Conservation (phyloP, 2,329 filamentous ascomycete species). For the Monilinia fructicola region DNA sequence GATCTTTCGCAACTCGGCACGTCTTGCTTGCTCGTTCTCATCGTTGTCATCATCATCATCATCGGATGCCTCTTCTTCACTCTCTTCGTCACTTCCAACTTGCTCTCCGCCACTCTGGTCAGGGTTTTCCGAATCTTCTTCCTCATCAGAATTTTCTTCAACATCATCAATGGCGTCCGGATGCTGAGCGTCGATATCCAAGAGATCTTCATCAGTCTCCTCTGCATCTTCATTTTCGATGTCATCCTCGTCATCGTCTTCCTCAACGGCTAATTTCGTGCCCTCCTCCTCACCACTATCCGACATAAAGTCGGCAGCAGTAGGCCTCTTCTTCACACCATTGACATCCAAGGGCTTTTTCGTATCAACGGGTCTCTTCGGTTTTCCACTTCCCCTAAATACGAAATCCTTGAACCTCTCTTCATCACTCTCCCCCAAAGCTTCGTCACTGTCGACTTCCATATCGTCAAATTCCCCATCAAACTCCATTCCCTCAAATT, state of each 20-base stretch:
- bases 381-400: slow-evolving; percentile 59
- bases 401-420: slow-evolving; percentile 76
- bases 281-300: slow-evolving; percentile 42
- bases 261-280: slow-evolving; percentile 37
- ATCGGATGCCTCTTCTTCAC: slow-evolving; percentile 36
- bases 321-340: slow-evolving; percentile 45
- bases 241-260: slow-evolving; percentile 33
- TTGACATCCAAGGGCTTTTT: slow-evolving; percentile 31
- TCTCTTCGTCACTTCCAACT: slow-evolving; percentile 41
- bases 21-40: slow-evolving; percentile 43
- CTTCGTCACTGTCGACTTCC: slow-evolving; percentile 65
- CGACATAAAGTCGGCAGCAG: slow-evolving; percentile 58
- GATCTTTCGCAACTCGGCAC: slow-evolving; percentile 63
- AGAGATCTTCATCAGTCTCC: slow-evolving; percentile 40
- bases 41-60: slow-evolving; percentile 33
- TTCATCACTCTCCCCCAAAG: slow-evolving; percentile 81
- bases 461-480: slow-evolving; percentile 55
- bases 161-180: slow-evolving; percentile 42
- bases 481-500: slow-evolving; percentile 53
- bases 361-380: slow-evolving; percentile 35
- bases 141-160: slow-evolving; percentile 32
- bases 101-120: slow-evolving; percentile 39
- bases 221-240: slow-evolving; percentile 32
- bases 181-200: slow-evolving; percentile 39
- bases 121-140: slow-evolving; percentile 37